These are phyloP conservation scores for Arxiozyma slooffiae DNA, from an alignment of 1,139 yeast species.

Conservation along the genomic window DNA sequence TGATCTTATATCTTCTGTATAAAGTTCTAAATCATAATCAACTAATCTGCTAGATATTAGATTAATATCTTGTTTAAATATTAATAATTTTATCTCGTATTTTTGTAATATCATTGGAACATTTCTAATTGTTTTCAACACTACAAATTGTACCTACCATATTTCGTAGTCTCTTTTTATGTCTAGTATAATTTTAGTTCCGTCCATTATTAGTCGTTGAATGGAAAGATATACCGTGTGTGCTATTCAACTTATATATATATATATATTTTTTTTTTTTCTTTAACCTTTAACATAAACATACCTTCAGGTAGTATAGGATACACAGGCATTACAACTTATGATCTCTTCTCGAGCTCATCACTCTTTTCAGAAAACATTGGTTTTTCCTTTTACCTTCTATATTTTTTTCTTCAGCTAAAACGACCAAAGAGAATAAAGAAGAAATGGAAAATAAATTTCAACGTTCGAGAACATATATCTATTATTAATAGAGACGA, in stretches of 20 bases:
- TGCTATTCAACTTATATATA: background rate
- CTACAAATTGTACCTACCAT: background rate
- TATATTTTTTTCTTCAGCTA: too few relatives aligned
- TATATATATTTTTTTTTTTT: too few relatives aligned
- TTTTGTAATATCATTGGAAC: background rate
- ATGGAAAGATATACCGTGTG: background rate
- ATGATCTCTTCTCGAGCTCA: too few relatives aligned
- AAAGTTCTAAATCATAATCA: constrained; percentile 16
- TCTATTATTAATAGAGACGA: too few relatives aligned
- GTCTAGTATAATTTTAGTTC: background rate
- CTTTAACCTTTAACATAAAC: background rate
- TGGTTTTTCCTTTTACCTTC: background rate
- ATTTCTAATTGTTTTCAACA: background rate
- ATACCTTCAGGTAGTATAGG: too few relatives aligned
- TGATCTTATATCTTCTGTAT: constrained; percentile 10
- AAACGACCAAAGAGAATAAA: background rate
- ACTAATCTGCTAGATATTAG: constrained; percentile 12
- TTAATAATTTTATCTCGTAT: constrained; percentile 6
- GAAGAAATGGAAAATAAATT: too few relatives aligned
- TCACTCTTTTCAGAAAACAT: background rate
- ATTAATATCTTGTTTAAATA: constrained; percentile 10
- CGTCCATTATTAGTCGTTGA: background rate
- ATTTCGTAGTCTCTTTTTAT: constrained; percentile 5
- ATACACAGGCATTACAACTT: too few relatives aligned
- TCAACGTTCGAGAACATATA: too few relatives aligned